Conservation (phyloP, 257 asterid genomes). For the Misopates orontium region DNA sequence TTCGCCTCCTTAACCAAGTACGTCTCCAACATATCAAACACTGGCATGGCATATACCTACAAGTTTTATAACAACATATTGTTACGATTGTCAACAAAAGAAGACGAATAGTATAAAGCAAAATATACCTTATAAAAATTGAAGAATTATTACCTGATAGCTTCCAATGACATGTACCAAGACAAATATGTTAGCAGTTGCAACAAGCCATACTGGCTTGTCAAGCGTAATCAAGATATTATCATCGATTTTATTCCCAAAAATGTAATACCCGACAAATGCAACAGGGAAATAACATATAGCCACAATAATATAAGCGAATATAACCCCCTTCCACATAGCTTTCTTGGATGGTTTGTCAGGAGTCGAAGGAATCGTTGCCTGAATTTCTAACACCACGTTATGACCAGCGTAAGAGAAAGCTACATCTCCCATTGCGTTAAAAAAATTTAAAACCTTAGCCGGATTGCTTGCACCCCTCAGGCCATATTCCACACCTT, state of each 20-base stretch:
- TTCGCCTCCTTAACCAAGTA: constrained; percentile 43
- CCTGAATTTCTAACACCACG: constrained; percentile 72
- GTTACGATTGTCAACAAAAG: no score
- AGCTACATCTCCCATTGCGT: constrained; percentile 61
- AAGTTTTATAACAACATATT: background rate
- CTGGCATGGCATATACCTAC: constrained; percentile 62
- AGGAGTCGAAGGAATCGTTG: constrained; percentile 66
- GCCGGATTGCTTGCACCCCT: constrained; percentile 25
- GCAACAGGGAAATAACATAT: constrained; percentile 69
- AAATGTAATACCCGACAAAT: constrained; percentile 44
- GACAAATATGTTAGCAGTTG: constrained; percentile 58
- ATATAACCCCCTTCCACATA: constrained; percentile 70
- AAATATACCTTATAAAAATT: background rate
- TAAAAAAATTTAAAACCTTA: constrained; percentile 44
- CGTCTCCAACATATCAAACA: constrained; percentile 63
- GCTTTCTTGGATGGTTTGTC: constrained; percentile 63
- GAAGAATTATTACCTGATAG: constrained; percentile 48
- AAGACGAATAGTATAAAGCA: background rate
- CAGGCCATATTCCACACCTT: constrained; percentile 41
- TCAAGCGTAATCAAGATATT: constrained; percentile 46
- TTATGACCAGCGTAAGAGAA: constrained; percentile 79
- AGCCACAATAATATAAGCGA: constrained; percentile 57
- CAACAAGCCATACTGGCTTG: constrained; percentile 60
- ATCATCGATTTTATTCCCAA: constrained; percentile 59
- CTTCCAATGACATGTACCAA: constrained; percentile 72